Evolutionary conservation across 2,329 filamentous ascomycete genomes (phyloP).

Genomic region (Fonsecaea pedrosoi): DNA sequence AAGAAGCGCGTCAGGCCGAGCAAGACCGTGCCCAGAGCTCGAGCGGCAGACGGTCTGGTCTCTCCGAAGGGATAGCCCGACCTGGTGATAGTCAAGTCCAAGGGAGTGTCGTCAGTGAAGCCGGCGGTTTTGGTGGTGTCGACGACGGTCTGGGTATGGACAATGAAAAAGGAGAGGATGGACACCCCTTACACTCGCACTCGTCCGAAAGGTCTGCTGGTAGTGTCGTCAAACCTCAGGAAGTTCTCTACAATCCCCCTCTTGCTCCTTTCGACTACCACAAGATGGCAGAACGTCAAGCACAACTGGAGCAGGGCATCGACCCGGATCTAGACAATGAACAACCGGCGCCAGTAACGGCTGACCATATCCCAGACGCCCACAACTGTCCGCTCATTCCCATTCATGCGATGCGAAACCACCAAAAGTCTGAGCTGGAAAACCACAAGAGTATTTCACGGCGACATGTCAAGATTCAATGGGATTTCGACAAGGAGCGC

Average conservation of each 20-base stretch:
- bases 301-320: slow-evolving; percentile 29
- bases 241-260: slow-evolving; percentile 39
- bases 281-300: slow-evolving; percentile 35
- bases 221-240: slow-evolving; percentile 39
- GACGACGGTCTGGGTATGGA: slow-evolving; percentile 34
- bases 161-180: slow-evolving; percentile 27
- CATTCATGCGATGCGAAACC: slow-evolving; percentile 60
- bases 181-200: slow-evolving; percentile 30
- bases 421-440: slow-evolving; percentile 47
- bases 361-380: slow-evolving; percentile 40
- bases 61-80: slow-evolving; percentile 53
- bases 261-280: slow-evolving; percentile 39
- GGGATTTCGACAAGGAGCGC: slow-evolving; percentile 62
- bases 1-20: slow-evolving; percentile 49
- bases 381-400: slow-evolving; percentile 55
- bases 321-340: slow-evolving; percentile 34
- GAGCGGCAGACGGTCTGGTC: slow-evolving; percentile 49
- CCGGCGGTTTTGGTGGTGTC: slow-evolving; percentile 56
- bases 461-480: slow-evolving; percentile 67
- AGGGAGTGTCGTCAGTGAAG: slow-evolving; percentile 61
- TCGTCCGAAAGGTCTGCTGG: slow-evolving; percentile 38
- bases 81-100: slow-evolving; percentile 53
- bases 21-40: slow-evolving; percentile 51
- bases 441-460: slow-evolving; percentile 67
- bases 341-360: slow-evolving; percentile 40